A percentile compares a stretch with the other conserved stretches of the same genome.
phyloP scores from a whole-genome alignment of 352 stramenopile genomes.

The Globisporangium iwayamae region DNA sequence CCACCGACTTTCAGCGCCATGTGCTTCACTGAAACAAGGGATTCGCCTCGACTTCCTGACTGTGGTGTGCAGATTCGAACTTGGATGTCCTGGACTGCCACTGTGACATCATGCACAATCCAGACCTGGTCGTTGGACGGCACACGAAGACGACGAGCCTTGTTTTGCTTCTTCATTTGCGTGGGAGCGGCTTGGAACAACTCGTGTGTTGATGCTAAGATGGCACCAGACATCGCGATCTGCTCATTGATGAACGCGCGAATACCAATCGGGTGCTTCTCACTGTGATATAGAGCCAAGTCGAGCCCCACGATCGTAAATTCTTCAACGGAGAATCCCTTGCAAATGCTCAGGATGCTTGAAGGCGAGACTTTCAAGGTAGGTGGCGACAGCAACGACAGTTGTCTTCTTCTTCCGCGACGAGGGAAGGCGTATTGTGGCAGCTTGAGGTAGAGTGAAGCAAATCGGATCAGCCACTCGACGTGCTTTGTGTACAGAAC shows the following conservation, averaged over 20 bases:
- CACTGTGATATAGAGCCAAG: constrained; percentile 64
- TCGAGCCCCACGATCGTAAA: constrained; percentile 66
- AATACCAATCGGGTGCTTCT: constrained; percentile 58
- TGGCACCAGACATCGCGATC: constrained; percentile 39
- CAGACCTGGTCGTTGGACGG: constrained; percentile 23
- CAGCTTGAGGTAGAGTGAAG: constrained; percentile 40
- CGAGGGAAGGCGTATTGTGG: constrained; percentile 25
- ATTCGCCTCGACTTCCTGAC: constrained; percentile 61
- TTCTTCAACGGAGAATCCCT: constrained; percentile 45
- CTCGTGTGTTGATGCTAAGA: constrained; percentile 29
- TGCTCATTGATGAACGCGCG: constrained; percentile 68
- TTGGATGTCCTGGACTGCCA: constrained; percentile 55
- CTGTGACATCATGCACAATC: constrained; percentile 40
- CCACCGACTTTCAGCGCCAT: constrained; percentile 51
- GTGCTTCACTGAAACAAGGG: constrained; percentile 55
- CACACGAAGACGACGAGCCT: constrained; percentile 25
- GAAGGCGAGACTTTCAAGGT: background rate
- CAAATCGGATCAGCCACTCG: constrained; percentile 70
- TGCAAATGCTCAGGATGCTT: constrained; percentile 30
- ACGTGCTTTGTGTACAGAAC: constrained; percentile 75
- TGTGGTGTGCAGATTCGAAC: constrained; percentile 59
- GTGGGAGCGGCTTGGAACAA: constrained; percentile 18
- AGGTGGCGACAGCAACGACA: constrained; percentile 3
- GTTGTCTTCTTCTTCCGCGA: constrained; percentile 2
- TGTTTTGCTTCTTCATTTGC: constrained; percentile 3